Percentiles rank a stretch among this genome's conserved stretches.
Evolutionary conservation across 441 rosid genomes (phyloP).

Genomic region (Populus tomentosa): DNA sequence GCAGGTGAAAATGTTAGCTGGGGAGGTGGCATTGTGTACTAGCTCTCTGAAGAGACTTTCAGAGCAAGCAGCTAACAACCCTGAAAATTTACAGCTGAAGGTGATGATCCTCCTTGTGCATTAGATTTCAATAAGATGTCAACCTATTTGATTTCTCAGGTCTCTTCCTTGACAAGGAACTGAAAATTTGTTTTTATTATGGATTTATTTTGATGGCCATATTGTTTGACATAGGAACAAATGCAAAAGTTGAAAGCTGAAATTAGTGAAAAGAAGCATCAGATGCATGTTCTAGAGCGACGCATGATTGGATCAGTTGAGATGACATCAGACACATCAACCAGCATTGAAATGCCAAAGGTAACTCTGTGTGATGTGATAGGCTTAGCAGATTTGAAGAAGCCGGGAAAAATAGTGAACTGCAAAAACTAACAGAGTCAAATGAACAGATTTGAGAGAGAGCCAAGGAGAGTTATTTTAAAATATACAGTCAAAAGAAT

Average conservation of each 20-base stretch:
- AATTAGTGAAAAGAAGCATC: conserved; percentile 77
- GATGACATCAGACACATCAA: conserved; percentile 40
- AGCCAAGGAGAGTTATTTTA: neutral
- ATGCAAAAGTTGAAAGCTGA: conserved; percentile 72
- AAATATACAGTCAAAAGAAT: neutral
- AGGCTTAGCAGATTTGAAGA: neutral
- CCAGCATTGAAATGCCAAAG: conserved; percentile 61
- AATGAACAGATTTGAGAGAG: neutral
- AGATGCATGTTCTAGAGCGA: conserved; percentile 66
- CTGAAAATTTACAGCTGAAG: conserved; percentile 60
- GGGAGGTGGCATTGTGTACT: conserved; percentile 81
- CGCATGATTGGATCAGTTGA: conserved; percentile 72
- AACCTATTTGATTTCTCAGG: neutral
- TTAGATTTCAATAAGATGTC: neutral
- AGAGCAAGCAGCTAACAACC: conserved; percentile 57
- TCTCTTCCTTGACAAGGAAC: conserved; percentile 16
- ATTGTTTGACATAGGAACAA: conserved; percentile 52
- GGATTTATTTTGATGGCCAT: conserved; percentile 15
- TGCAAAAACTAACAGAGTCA: neutral
- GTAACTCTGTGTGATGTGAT: conserved; percentile 29
- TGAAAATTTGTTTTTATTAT: conserved; percentile 9
- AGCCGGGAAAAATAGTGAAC: neutral
- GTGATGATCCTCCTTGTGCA: conserved; percentile 29
- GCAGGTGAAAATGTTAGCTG: conserved; percentile 89
- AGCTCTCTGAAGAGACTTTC: conserved; percentile 79